Percentiles rank a stretch among this genome's conserved stretches.
These are phyloP conservation scores for Ophiostoma ips DNA, from an alignment of 2,329 filamentous ascomycete species.

Conservation along the genomic window DNA sequence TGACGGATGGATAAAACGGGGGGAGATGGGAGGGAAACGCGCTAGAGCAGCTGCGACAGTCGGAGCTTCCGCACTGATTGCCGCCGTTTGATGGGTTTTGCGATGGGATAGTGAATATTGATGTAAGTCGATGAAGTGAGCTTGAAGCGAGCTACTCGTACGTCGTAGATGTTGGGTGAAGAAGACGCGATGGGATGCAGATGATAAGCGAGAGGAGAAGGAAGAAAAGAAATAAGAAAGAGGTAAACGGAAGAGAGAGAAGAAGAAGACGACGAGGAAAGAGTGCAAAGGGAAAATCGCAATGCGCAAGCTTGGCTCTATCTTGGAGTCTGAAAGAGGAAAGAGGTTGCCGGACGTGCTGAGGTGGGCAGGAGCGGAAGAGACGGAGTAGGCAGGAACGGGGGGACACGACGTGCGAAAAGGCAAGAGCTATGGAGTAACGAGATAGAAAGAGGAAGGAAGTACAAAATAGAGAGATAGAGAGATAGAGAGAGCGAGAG, in stretches of 20 bases:
- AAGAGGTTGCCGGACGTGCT: background rate
- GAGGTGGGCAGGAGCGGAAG: background rate
- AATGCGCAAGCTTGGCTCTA: background rate
- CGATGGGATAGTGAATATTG: background rate
- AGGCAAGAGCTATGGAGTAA: background rate
- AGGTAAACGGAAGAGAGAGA: background rate
- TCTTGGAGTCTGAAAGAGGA: background rate
- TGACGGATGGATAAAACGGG: conserved; percentile 9
- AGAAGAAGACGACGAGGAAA: background rate
- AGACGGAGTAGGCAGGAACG: background rate
- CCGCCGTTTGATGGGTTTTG: background rate
- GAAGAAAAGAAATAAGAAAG: background rate
- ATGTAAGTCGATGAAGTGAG: too few relatives aligned
- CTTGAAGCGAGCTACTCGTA: too few relatives aligned
- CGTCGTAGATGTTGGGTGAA: too few relatives aligned
- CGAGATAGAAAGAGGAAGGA: background rate
- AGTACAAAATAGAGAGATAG: background rate
- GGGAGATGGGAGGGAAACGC: conserved; percentile 7
- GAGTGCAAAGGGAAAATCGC: background rate
- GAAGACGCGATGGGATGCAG: too few relatives aligned
- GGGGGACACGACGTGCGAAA: background rate
- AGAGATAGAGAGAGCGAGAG: background rate
- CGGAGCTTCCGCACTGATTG: conserved; percentile 8
- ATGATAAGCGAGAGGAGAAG: too few relatives aligned
- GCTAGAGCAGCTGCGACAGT: conserved; percentile 8